A percentile compares a stretch with the other conserved stretches of the same genome.
phyloP scores from a whole-genome alignment of 495 filamentous ascomycete genomes.

The Penicillium turbatum region DNA sequence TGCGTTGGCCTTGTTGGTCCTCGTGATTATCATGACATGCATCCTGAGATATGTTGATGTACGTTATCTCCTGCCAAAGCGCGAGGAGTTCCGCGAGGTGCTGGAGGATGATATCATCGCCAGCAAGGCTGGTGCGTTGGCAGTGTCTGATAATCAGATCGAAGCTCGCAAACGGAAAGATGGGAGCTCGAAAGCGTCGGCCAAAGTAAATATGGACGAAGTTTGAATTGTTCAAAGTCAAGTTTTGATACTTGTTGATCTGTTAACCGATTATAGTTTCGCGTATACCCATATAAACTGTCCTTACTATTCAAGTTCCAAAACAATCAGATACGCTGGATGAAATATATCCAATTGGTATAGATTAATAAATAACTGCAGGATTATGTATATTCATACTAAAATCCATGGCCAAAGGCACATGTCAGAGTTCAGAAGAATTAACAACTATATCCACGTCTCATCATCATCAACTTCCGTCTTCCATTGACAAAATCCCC shows the following conservation, averaged over 20 bases:
- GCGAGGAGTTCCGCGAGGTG: slow-evolving; percentile 20
- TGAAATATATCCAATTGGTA: too few species aligned
- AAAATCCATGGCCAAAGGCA: background rate
- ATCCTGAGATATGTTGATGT: slow-evolving; percentile 26
- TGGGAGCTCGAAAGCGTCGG: background rate
- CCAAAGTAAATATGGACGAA: background rate
- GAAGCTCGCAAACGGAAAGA: background rate
- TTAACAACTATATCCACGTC: background rate
- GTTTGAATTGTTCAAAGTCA: background rate
- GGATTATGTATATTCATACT: background rate
- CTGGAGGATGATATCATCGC: slow-evolving; percentile 15
- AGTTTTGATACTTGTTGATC: too few species aligned
- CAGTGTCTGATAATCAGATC: background rate
- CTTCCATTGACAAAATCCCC: background rate
- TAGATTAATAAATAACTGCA: background rate
- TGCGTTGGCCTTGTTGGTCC: slow-evolving; percentile 23
- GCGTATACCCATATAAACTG: background rate
- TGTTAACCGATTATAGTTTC: too few species aligned
- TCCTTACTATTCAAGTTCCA: too few species aligned
- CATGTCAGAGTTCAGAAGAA: background rate
- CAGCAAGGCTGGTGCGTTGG: slow-evolving; percentile 11
- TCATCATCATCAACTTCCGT: background rate
- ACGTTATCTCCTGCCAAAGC: slow-evolving; percentile 25
- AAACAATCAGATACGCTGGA: too few species aligned
- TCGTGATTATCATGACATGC: slow-evolving; percentile 31